These are phyloP conservation scores for Warburgia ugandensis DNA, from an alignment of 164 flowering plant genomes.

Conservation along the genomic window DNA sequence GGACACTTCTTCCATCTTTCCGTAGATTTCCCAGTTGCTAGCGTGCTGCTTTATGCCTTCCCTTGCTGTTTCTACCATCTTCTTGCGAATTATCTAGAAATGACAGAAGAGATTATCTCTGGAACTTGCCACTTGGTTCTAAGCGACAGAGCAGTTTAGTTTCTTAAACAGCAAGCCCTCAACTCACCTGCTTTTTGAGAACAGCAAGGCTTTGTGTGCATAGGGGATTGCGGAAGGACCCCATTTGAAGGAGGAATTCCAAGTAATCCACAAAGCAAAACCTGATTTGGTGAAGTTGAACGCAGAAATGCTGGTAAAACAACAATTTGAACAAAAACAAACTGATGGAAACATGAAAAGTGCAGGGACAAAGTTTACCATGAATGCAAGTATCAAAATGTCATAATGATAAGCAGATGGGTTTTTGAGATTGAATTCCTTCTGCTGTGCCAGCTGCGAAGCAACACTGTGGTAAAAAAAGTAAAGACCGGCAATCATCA, in stretches of 20 bases:
- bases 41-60: conserved; percentile 30
- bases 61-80: conserved; percentile 34
- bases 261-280: too few species aligned
- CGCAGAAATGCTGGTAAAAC: conserved; percentile 50
- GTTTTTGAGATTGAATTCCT: conserved; percentile 45
- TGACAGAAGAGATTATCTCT: neutral
- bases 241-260: too few species aligned
- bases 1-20: conserved; percentile 37
- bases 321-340: conserved; percentile 44
- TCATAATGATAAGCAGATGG: too few species aligned
- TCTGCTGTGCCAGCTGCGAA: conserved; percentile 46
- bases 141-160: neutral
- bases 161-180: neutral
- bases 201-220: conserved; percentile 15
- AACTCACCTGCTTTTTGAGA: conserved; percentile 4
- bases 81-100: conserved; percentile 29
- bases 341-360: conserved; percentile 32
- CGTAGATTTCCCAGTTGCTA: conserved; percentile 34
- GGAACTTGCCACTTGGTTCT: neutral
- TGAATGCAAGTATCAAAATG: conserved; percentile 34
- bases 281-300: too few species aligned
- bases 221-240: too few species aligned
- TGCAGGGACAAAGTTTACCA: conserved; percentile 18
- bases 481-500: too few species aligned
- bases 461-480: conserved; percentile 52